These are phyloP conservation scores for Pisolithus microcarpus DNA, from an alignment of 768 basidiomycete species.

Conservation along the genomic window DNA sequence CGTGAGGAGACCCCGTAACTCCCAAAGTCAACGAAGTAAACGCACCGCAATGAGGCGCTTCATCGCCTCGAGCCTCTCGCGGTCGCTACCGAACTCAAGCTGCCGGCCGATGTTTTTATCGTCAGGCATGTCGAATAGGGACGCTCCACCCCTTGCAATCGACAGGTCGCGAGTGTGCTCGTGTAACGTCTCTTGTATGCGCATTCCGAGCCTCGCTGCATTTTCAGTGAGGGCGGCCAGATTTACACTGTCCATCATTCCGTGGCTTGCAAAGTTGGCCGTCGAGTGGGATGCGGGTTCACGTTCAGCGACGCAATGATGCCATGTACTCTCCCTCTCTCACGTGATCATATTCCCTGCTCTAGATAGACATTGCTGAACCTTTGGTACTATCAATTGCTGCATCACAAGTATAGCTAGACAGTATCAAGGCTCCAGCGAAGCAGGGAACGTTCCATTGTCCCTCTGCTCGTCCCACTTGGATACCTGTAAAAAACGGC, in stretches of 20 bases:
- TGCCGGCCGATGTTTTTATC: slow-evolving; percentile 84
- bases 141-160: slow-evolving; percentile 46
- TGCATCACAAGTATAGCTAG: neutral
- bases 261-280: neutral
- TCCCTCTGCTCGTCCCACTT: slow-evolving; percentile 97
- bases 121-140: slow-evolving; percentile 62
- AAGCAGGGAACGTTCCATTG: slow-evolving; percentile 85
- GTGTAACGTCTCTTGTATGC: slow-evolving; percentile 75
- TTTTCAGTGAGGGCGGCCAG: slow-evolving; percentile 58
- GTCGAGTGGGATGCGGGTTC: neutral
- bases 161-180: slow-evolving; percentile 73
- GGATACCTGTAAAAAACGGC: slow-evolving; percentile 44
- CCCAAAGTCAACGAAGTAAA: slow-evolving; percentile 9
- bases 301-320: neutral
- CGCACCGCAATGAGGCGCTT: slow-evolving; percentile 89
- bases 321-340: too few relatives aligned
- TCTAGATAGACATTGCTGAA: too few relatives aligned
- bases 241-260: slow-evolving; percentile 28
- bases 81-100: slow-evolving; percentile 81
- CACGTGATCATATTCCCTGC: too few relatives aligned
- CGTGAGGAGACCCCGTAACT: neutral
- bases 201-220: slow-evolving; percentile 75
- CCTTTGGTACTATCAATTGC: neutral
- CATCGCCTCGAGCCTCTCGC: slow-evolving; percentile 92
- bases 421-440: slow-evolving; percentile 62